Evolutionary conservation across 2,329 filamentous ascomycete genomes (phyloP).

Genomic region (Rutstroemia sp.): DNA sequence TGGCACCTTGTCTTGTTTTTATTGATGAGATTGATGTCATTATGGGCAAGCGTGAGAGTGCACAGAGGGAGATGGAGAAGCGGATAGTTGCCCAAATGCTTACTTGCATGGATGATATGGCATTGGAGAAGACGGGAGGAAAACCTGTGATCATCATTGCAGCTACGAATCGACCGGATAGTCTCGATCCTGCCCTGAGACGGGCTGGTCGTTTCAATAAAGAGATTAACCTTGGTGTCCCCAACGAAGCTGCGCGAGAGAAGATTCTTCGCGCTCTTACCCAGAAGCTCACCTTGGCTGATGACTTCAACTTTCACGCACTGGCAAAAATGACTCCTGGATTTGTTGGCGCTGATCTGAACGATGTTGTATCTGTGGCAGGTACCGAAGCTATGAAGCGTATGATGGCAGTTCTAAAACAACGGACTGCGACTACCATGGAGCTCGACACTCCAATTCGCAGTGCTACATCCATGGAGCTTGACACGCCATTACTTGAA

Average conservation of each 20-base stretch:
- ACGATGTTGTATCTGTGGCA: constrained; percentile 46
- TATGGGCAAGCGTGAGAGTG: constrained; percentile 75
- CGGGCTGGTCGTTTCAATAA: constrained; percentile 71
- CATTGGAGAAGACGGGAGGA: constrained; percentile 61
- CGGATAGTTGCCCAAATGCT: constrained; percentile 77
- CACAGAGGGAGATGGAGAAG: constrained; percentile 84
- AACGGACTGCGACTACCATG: constrained; percentile 25
- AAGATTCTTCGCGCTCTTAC: constrained; percentile 72
- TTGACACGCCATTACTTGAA: constrained; percentile 18
- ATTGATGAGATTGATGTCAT: constrained; percentile 92
- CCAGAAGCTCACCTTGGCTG: constrained; percentile 53
- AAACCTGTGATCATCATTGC: constrained; percentile 85
- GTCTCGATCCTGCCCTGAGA: constrained; percentile 70
- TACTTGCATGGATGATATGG: constrained; percentile 79
- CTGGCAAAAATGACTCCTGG: constrained; percentile 83
- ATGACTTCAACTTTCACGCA: constrained; percentile 64
- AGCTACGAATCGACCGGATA: constrained; percentile 83
- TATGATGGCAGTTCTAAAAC: constrained; percentile 29
- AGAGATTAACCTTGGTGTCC: constrained; percentile 82
- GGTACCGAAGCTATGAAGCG: constrained; percentile 32
- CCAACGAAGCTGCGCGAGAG: constrained; percentile 68
- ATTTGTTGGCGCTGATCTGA: constrained; percentile 86
- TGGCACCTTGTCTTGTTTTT: constrained; percentile 85
- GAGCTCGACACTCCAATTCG: constrained; percentile 25
- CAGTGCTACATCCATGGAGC: constrained; percentile 26